Percentiles rank a stretch among this genome's conserved stretches.
Conservation (phyloP, 164 flowering plant genomes). For the Aristolochia contorta region DNA sequence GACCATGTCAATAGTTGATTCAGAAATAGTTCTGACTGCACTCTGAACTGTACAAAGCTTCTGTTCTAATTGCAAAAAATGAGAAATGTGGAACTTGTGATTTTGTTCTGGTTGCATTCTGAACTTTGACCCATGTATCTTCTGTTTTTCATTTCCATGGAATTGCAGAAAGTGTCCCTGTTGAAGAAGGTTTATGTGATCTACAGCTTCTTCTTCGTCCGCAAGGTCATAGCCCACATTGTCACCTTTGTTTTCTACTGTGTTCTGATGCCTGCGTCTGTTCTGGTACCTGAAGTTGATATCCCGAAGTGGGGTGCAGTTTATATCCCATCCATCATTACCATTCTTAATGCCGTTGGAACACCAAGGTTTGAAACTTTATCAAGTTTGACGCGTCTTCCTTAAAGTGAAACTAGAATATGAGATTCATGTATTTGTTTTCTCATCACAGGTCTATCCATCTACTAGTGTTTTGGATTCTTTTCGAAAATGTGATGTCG, state of each 20-base stretch:
- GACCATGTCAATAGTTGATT: no score
- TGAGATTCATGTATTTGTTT: background rate
- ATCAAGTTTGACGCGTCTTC: no score
- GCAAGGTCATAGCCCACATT: conserved; percentile 85
- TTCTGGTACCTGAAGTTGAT: conserved; percentile 79
- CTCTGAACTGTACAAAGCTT: no score
- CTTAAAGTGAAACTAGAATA: no score
- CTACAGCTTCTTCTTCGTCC: conserved; percentile 92
- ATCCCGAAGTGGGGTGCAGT: conserved; percentile 94
- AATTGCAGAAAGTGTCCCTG: conserved; percentile 65
- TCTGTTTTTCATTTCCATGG: background rate
- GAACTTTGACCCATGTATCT: background rate
- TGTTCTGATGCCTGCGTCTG: conserved; percentile 72
- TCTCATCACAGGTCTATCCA: conserved; percentile 65
- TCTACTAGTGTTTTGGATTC: conserved; percentile 83
- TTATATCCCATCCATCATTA: conserved; percentile 82
- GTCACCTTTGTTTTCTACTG: conserved; percentile 85
- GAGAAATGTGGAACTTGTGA: background rate
- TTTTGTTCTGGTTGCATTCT: background rate
- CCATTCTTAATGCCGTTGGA: conserved; percentile 86
- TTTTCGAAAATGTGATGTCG: conserved; percentile 98
- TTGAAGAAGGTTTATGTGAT: conserved; percentile 96
- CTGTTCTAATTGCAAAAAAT: background rate
- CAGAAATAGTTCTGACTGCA: no score
- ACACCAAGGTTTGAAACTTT: conserved; percentile 61